A percentile compares a stretch with the other conserved stretches of the same genome.
Conservation (phyloP, 176 grass and related monocot species). For the Carex cristatella region DNA sequence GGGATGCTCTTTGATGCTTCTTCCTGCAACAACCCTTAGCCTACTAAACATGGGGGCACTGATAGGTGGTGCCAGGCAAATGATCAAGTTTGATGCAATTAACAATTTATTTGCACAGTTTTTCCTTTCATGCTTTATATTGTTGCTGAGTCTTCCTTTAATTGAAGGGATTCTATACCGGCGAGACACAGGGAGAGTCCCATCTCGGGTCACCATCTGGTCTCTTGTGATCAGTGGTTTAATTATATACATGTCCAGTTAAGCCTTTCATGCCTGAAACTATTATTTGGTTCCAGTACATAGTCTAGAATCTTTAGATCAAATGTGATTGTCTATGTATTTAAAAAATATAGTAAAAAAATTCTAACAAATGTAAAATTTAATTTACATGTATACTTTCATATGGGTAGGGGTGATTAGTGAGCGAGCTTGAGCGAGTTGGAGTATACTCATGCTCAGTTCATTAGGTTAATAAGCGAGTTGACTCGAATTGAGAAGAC, state of each 20-base stretch:
- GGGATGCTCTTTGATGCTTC: conserved; percentile 39
- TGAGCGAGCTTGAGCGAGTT: too few relatives aligned
- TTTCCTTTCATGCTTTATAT: conserved; percentile 35
- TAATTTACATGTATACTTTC: too few relatives aligned
- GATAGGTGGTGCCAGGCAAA: conserved; percentile 27
- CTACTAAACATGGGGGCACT: conserved; percentile 37
- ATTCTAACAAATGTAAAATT: too few relatives aligned
- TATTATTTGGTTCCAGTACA: neutral
- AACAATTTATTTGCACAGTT: conserved; percentile 24
- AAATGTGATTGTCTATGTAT: too few relatives aligned
- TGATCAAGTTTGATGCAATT: neutral
- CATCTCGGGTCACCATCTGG: neutral
- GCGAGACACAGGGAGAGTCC: conserved; percentile 30
- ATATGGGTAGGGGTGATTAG: too few relatives aligned
- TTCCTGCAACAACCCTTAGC: conserved; percentile 52
- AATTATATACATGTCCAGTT: conserved; percentile 24
- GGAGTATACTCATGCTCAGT: too few relatives aligned
- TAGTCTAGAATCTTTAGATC: too few relatives aligned
- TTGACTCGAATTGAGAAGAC: too few relatives aligned
- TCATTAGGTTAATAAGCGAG: too few relatives aligned
- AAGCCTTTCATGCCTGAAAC: neutral
- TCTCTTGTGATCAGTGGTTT: conserved; percentile 21
- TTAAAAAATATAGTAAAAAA: too few relatives aligned
- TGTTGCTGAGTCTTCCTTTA: conserved; percentile 37
- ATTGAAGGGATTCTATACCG: conserved; percentile 45